phyloP scores from a whole-genome alignment of 2,329 filamentous ascomycete genomes.

The Trichothecium sympodiale region DNA sequence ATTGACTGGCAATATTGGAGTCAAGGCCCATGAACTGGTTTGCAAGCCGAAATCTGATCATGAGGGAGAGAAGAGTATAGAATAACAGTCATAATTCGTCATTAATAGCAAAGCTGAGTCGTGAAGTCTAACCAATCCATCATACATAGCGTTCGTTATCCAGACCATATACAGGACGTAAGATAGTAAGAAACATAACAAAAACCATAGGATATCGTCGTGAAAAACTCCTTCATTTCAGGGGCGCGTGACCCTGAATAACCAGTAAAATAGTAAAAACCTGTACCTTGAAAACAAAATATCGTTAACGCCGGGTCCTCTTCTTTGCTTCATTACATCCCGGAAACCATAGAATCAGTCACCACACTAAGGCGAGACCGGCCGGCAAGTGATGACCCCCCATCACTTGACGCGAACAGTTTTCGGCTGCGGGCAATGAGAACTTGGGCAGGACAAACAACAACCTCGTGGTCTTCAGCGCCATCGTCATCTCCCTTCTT shows the following conservation, averaged over 20 bases:
- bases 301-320: neutral
- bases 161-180: neutral
- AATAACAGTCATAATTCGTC: slow-evolving; percentile 1
- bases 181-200: neutral
- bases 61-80: neutral
- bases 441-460: slow-evolving; percentile 91
- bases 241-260: neutral
- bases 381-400: slow-evolving; percentile 30
- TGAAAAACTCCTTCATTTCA: slow-evolving; percentile 2
- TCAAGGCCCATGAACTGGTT: neutral
- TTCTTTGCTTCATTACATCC: slow-evolving; percentile 4
- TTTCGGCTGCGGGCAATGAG: slow-evolving; percentile 48
- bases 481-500: slow-evolving; percentile 89
- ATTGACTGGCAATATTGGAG: slow-evolving; percentile 16
- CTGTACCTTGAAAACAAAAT: slow-evolving; percentile 4
- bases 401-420: slow-evolving; percentile 36
- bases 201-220: slow-evolving; percentile 5
- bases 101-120: neutral
- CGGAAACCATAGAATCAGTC: slow-evolving; percentile 17
- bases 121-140: neutral
- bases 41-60: neutral
- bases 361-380: slow-evolving; percentile 26
- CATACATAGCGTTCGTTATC: neutral
- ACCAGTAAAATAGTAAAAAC: neutral
- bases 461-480: slow-evolving; percentile 83